Evolutionary conservation across 805 yeast genomes (phyloP).

Genomic region (Yamadazyma nakazawae): DNA sequence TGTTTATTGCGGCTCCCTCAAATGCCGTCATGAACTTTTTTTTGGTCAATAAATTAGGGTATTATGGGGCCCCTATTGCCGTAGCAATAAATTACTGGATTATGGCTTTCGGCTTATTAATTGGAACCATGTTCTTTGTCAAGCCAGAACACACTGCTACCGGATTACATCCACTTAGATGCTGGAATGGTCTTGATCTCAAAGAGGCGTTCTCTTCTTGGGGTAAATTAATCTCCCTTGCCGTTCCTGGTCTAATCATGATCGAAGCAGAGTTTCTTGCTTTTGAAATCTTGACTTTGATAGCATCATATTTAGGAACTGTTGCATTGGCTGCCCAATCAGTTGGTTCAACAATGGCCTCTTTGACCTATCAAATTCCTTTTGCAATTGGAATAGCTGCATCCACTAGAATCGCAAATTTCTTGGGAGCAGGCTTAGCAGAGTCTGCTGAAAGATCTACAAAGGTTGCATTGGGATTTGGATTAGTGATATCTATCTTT

Average conservation of each 20-base stretch:
- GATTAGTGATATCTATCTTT: conserved; percentile 30
- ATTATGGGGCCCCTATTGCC: conserved; percentile 58
- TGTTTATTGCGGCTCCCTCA: conserved; percentile 52
- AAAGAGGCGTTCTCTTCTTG: conserved; percentile 43
- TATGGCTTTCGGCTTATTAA: conserved; percentile 46
- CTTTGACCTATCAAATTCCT: conserved; percentile 53
- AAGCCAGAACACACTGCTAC: conserved; percentile 40
- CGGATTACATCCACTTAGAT: conserved; percentile 47
- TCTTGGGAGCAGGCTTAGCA: conserved; percentile 46
- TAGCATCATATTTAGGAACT: conserved; percentile 55
- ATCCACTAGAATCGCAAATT: conserved; percentile 56
- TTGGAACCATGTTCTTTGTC: conserved; percentile 35
- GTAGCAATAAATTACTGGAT: conserved; percentile 56
- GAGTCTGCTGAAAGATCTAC: conserved; percentile 35
- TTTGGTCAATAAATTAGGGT: conserved; percentile 47
- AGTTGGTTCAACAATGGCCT: conserved; percentile 46
- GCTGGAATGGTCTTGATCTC: conserved; percentile 46
- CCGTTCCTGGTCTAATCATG: conserved; percentile 56
- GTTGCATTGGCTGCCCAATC: conserved; percentile 51
- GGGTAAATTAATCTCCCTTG: conserved; percentile 42
- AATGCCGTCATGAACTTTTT: conserved; percentile 46
- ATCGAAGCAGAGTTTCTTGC: conserved; percentile 60
- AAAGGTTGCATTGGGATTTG: conserved; percentile 35
- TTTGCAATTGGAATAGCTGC: conserved; percentile 58
- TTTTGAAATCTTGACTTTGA: conserved; percentile 53